Evolutionary conservation across 306 rosid species (phyloP).

Genomic region (Citrullus colocynthis): DNA sequence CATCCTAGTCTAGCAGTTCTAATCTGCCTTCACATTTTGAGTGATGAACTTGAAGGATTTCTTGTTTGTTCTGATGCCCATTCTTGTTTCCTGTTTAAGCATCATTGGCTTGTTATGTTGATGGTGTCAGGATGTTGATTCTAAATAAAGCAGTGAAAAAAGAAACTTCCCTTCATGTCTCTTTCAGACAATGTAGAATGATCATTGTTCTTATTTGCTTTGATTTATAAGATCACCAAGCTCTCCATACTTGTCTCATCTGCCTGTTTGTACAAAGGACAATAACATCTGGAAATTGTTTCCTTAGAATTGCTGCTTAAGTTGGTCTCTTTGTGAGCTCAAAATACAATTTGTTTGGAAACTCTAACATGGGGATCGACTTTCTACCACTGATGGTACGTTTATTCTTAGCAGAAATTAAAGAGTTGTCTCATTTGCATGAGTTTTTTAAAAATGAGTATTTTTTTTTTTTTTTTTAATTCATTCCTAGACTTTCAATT

Average conservation of each 20-base stretch:
- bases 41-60: background rate
- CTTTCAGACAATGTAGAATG: background rate
- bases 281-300: background rate
- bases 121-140: background rate
- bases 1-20: constrained; percentile 2
- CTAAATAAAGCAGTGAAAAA: background rate
- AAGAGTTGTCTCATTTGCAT: background rate
- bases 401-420: background rate
- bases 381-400: background rate
- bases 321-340: background rate
- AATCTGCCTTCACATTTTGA: background rate
- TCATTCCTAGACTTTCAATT: no score
- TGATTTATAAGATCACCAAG: background rate
- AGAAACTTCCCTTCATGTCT: background rate
- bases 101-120: background rate
- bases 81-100: background rate
- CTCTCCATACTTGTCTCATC: background rate
- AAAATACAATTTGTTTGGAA: background rate
- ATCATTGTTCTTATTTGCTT: background rate
- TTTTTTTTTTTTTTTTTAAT: no score
- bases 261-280: background rate
- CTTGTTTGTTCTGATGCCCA: background rate
- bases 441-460: no score
- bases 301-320: background rate
- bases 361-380: background rate